Evolutionary conservation across 768 basidiomycete genomes (phyloP), one percentile per base, ranked within the genome.

Genomic region (Termitomyces sp.): DNA sequence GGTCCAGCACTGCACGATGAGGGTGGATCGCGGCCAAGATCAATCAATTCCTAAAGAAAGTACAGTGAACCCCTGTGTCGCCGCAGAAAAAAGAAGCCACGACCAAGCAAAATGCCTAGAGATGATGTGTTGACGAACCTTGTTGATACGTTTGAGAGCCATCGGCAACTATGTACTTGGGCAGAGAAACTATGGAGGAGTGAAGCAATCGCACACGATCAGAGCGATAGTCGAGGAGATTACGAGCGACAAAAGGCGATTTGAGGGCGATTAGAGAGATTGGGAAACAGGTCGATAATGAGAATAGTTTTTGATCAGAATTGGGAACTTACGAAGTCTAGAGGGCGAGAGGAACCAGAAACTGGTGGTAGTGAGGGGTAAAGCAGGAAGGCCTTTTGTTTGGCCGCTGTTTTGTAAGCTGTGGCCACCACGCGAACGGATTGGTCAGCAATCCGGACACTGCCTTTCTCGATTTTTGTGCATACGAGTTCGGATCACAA

Each of bases 91-190:
- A 57, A 57, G 43, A 26, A 56, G 18, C 38, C 36, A 36, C 50
- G 7, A 63, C 63, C 65, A 64, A 56, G 46, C 53, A 28, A 8
- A 47, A 58, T 38, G 57, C 53, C 59, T 58, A 40, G 49, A 54
- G 35, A 35, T 48, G 47, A 59, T 48, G 28, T 18, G 46, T 18
- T 38, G 61, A 53, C 59, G 62, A 62, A 93, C 95, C 91, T 97
- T 98, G 89, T 96, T 96, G 81, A 98, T 98, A 84, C 96, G 96
- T 84, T 96, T 97, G 67, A 97, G 84, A 70, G 96, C 95, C 96
- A 98, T 98, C 68, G 67, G 62, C 57, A 61, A 68, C 63, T 58
- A 69, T 72, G 60, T 53, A 63, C 50, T 64, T 63, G 66, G 68
- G 66, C 66, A 61, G 63, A 72, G 67, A 69, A 69, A 68, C 71